phyloP scores from a whole-genome alignment of 2,329 filamentous ascomycete genomes.

The Aspergillus oerlinghausenensis region DNA sequence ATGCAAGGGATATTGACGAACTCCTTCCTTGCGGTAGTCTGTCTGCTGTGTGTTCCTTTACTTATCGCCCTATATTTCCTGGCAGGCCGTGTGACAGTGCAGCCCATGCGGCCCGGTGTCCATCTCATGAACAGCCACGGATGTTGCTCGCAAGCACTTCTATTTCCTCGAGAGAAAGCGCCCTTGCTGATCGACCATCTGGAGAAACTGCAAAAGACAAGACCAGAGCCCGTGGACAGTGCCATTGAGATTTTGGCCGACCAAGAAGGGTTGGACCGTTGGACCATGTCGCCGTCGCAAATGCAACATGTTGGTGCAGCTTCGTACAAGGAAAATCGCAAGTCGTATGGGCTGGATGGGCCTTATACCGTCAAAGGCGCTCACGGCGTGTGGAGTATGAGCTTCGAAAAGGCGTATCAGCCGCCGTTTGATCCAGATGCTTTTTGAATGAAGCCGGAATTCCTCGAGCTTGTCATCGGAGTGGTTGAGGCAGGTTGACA shows the following conservation, averaged over 20 bases:
- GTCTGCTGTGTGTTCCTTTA: conserved; percentile 26
- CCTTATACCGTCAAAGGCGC: conserved; percentile 17
- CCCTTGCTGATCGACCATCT: conserved; percentile 14
- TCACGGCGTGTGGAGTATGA: conserved; percentile 23
- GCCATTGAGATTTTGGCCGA: conserved; percentile 17
- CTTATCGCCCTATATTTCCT: conserved; percentile 38
- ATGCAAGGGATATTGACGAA: conserved; percentile 17
- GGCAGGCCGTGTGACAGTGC: conserved; percentile 38
- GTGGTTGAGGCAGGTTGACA: neutral
- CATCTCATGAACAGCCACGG: conserved; percentile 41
- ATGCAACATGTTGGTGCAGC: conserved; percentile 22
- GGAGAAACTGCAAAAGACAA: conserved; percentile 9
- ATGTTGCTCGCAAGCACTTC: conserved; percentile 43
- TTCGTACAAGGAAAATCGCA: conserved; percentile 20
- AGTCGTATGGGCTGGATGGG: conserved; percentile 13
- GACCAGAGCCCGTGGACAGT: conserved; percentile 16
- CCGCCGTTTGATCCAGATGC: neutral
- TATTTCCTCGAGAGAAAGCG: conserved; percentile 36
- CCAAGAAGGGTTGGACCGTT: conserved; percentile 11
- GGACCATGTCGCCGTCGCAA: conserved; percentile 19
- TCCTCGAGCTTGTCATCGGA: neutral
- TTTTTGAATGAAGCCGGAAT: neutral
- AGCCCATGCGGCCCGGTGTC: conserved; percentile 34
- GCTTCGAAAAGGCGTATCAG: conserved; percentile 16
- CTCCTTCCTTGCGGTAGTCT: conserved; percentile 22